Evolutionary conservation across 2,329 filamentous ascomycete species (phyloP), one percentile per base, ranked within the genome.

Genomic region (Talaromyces sp.): DNA sequence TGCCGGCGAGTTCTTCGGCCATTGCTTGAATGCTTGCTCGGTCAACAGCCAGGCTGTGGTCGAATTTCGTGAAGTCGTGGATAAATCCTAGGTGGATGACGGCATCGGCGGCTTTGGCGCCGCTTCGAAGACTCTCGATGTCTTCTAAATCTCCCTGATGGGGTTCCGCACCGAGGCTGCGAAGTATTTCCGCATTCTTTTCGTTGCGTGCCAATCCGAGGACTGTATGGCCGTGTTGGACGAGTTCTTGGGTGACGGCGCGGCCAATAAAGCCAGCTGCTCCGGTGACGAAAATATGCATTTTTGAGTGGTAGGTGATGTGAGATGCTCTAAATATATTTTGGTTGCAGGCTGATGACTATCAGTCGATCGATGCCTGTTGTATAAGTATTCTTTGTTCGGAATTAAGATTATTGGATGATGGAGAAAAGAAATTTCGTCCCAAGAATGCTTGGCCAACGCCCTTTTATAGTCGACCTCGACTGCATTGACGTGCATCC

Each of bases 261-360:
- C 70, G 68, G 68, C 81, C 81, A 63, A 82, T 73, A 65, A 78
- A 81, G 68, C 81, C 80, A 7, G 79, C 76, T 5, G 79, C 75
- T 47, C 81, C 81, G 7, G 81, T 82, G 56, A 82, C 73, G 68
- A 80, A 80, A 65, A 79, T 54, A 64, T 31, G 62, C 62, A 64
- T 64, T 41, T 35, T 31, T 31, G 6, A 13, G 13, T 48, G 47
- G 33, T 19, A 39, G 16, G n/a, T 27, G 8, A 3, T 35, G 9
- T 45, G 7, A 6, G n/a, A 16, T 59, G 14, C 14, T 43, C 31
- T 22, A 22, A 31, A 11, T 58, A 35, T 37, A 11, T 9, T 19
- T 22, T 1, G 11, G 9, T 8, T 22, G 31, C 22, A 9, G 22
- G 10, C 11, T 37, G 39, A 22, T 14, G n/a, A 14, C 6, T 39